Evolutionary conservation across 83 land plant species (phyloP).

Genomic region (Thuja plicata): DNA sequence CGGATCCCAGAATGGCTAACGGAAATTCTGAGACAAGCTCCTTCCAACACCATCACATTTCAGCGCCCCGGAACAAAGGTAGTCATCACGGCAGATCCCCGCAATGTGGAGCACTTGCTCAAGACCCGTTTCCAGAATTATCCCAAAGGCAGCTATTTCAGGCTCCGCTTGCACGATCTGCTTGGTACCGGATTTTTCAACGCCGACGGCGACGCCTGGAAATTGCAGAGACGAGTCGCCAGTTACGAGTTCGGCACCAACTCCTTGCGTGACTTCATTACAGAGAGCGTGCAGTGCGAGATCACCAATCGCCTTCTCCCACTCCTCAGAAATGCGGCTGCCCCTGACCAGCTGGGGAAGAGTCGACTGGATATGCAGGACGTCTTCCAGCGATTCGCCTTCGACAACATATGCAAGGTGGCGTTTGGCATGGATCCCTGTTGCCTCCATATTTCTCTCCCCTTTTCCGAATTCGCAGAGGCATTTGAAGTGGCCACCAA

Average conservation of each 20-base stretch:
- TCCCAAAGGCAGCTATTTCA: slow-evolving; percentile 54
- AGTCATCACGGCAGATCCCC: slow-evolving; percentile 48
- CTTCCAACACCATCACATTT: slow-evolving; percentile 30
- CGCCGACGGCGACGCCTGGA: slow-evolving; percentile 62
- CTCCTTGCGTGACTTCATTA: slow-evolving; percentile 21
- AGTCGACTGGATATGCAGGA: slow-evolving; percentile 28
- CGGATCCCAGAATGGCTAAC: slow-evolving; percentile 8
- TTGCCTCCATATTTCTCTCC: slow-evolving; percentile 34
- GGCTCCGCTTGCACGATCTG: slow-evolving; percentile 37
- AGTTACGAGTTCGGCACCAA: slow-evolving; percentile 41
- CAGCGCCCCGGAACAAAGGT: slow-evolving; percentile 18
- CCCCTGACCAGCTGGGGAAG: too few species aligned
- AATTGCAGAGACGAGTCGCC: slow-evolving; percentile 48
- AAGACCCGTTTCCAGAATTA: slow-evolving; percentile 45
- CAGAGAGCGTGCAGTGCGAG: slow-evolving; percentile 10
- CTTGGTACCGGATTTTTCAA: slow-evolving; percentile 65
- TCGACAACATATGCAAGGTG: slow-evolving; percentile 18
- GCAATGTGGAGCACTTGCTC: slow-evolving; percentile 54
- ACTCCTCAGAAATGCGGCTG: neutral
- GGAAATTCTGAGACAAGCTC: slow-evolving; percentile 21
- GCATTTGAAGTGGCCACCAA: slow-evolving; percentile 50
- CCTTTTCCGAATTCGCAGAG: slow-evolving; percentile 34
- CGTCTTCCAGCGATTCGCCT: slow-evolving; percentile 26
- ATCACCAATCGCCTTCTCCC: slow-evolving; percentile 14
- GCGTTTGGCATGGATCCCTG: slow-evolving; percentile 42